Evolutionary conservation across 441 rosid species (phyloP).

Genomic region (Populus tomentosa): DNA sequence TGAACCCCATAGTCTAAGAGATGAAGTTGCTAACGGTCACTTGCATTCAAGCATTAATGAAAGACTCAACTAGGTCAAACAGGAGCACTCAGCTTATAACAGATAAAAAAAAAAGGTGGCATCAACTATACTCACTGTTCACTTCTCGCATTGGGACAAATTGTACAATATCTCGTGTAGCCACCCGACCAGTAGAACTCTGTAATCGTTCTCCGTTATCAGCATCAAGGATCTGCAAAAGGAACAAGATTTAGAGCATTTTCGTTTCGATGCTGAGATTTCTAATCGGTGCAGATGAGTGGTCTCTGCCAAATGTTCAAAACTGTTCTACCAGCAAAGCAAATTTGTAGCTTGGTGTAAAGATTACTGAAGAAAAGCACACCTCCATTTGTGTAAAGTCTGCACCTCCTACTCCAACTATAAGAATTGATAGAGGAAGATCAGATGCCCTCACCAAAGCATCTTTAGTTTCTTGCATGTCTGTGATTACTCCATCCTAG

Average conservation of each 20-base stretch:
- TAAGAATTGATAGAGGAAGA: constrained; percentile 84
- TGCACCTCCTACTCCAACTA: constrained; percentile 93
- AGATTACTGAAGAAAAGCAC: constrained; percentile 23
- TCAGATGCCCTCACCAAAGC: constrained; percentile 84
- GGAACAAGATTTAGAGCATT: background rate
- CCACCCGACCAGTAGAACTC: constrained; percentile 65
- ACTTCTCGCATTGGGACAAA: constrained; percentile 74
- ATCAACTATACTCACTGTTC: constrained; percentile 43
- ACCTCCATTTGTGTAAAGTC: constrained; percentile 97
- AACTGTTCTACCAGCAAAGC: no score
- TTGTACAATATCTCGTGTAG: constrained; percentile 83
- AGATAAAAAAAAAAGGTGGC: background rate
- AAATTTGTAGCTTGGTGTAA: background rate
- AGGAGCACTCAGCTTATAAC: no score
- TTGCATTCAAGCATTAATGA: background rate
- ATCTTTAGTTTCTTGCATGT: constrained; percentile 84
- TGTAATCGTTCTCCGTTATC: constrained; percentile 64
- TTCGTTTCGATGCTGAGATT: background rate
- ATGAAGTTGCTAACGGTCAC: background rate
- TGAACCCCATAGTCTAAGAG: background rate
- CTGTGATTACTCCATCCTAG: constrained; percentile 82
- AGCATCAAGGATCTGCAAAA: constrained; percentile 65
- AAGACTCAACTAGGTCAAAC: no score
- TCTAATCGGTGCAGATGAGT: background rate
- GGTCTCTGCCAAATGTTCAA: background rate